Evolutionary conservation across 2,329 filamentous ascomycete genomes (phyloP), one percentile per base, ranked within the genome.

Genomic region (Paradendryphiella salina): DNA sequence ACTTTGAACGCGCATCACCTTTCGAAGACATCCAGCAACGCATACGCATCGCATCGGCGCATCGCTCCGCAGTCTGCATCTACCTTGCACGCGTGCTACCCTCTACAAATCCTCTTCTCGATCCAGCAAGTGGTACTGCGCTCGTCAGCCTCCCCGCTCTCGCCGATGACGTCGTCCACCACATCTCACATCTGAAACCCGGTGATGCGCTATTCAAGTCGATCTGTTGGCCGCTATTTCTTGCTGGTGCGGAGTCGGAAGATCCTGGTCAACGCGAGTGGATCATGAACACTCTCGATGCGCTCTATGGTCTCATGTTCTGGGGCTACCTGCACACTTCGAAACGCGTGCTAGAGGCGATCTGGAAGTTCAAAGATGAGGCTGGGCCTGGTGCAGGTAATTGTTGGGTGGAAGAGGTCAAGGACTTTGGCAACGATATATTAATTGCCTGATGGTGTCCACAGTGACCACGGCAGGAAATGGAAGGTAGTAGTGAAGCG

Each of bases 151-250:
- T 72, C 8, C 63, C 64, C 1, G 59, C 39, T 7, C 74, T 84
- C 1, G 77, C 80, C 3, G 63, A 73, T 18, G 80, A 82, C 28
- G 80, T 82, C 31, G 69, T 83, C 1, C 59, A 69, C n/a, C 77
- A 83, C 51, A 72, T 84, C 18, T 77, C 76, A 5, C 70, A 74
- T 45, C 75, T 85, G 29, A 73, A 72, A 21, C 74, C 76, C 15
- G 66, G 73, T 2, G 80, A 82, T 59, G 75, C 77, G 5, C 75
- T 83, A 34, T 84, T 82, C 72, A 84, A 83, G 63, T 82, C 79
- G 6, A 82, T 81, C 2, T 79, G 79, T n/a, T 85, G 82, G 82
- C 81, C 82, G 1, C 74, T 81, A 0, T 84, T 84, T 56, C 76
- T 85, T 23, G 80, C 80, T 2, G 82, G 82, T 1, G 81, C 81